These are phyloP conservation scores for Penicillium sclerotiorum DNA, from an alignment of 2,329 filamentous ascomycete genomes.

Conservation along the genomic window DNA sequence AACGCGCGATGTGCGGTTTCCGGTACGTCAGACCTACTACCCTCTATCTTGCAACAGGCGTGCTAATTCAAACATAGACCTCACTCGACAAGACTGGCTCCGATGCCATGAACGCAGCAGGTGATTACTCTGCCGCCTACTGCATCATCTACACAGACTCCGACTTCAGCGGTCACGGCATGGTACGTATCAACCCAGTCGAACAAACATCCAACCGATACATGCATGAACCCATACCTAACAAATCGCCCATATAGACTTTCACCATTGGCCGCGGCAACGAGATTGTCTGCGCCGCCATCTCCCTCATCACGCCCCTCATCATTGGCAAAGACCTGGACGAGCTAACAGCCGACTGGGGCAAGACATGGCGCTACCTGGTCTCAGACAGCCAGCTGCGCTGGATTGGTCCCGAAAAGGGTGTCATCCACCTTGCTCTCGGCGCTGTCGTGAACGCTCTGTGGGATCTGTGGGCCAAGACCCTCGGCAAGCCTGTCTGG, in stretches of 20 bases:
- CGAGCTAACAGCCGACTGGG: conserved; percentile 78
- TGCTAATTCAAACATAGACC: conserved; percentile 54
- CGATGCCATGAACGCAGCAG: conserved; percentile 93
- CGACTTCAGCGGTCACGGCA: conserved; percentile 42
- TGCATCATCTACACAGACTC: conserved; percentile 86
- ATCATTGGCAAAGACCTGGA: conserved; percentile 75
- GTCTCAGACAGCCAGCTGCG: conserved; percentile 87
- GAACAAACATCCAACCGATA: conserved; percentile 3
- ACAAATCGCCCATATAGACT: conserved; percentile 31
- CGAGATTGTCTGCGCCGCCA: conserved; percentile 86
- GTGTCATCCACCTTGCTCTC: conserved; percentile 88
- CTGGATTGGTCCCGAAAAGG: conserved; percentile 94
- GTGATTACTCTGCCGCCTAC: conserved; percentile 93
- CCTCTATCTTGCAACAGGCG: not conserved
- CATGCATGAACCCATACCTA: not conserved
- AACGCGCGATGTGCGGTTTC: conserved; percentile 75
- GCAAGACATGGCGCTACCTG: conserved; percentile 87
- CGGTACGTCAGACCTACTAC: conserved; percentile 42
- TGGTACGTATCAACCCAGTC: conserved; percentile 33
- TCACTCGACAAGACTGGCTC: conserved; percentile 95
- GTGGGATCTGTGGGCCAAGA: conserved; percentile 95
- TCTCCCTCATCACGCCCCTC: conserved; percentile 74
- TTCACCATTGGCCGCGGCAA: conserved; percentile 70
- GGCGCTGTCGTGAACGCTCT: conserved; percentile 87
- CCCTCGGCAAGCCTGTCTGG: conserved; percentile 85